These are phyloP conservation scores for Kuraishia hungarica DNA, from an alignment of 805 yeast genomes.

Conservation along the genomic window DNA sequence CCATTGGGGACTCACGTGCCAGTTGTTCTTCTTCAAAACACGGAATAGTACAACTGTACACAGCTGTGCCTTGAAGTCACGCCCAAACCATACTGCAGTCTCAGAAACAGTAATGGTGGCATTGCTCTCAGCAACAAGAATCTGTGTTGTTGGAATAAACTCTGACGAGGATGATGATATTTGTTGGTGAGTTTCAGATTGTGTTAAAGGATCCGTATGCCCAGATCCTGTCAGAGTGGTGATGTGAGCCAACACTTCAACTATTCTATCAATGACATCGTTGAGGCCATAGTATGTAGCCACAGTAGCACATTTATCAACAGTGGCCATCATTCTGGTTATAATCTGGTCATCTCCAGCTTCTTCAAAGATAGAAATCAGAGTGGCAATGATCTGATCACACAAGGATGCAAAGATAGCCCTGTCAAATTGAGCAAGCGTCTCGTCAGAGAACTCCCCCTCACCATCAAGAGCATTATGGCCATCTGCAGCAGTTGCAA, in stretches of 20 bases:
- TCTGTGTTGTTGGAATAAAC: slow-evolving; percentile 34
- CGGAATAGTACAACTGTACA: slow-evolving; percentile 82
- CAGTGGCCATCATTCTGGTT: slow-evolving; percentile 76
- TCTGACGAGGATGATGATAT: slow-evolving; percentile 23
- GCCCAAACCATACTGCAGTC: slow-evolving; percentile 74
- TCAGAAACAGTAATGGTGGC: slow-evolving; percentile 70
- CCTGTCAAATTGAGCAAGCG: slow-evolving; percentile 53
- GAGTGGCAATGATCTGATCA: slow-evolving; percentile 57
- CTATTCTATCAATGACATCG: slow-evolving; percentile 53
- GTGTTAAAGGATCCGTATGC: slow-evolving; percentile 3
- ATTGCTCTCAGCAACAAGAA: slow-evolving; percentile 42
- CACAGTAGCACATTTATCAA: slow-evolving; percentile 77
- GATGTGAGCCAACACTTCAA: slow-evolving; percentile 58
- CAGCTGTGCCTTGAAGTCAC: slow-evolving; percentile 86
- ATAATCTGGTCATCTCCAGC: slow-evolving; percentile 89
- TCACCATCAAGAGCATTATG: not conserved
- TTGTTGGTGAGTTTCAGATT: slow-evolving; percentile 15
- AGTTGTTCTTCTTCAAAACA: slow-evolving; percentile 51
- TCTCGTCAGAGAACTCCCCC: slow-evolving; percentile 5
- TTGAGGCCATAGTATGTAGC: slow-evolving; percentile 56
- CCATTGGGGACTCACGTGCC: slow-evolving; percentile 49
- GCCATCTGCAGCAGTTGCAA: slow-evolving; percentile 1
- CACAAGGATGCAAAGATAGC: slow-evolving; percentile 60
- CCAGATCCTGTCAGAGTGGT: slow-evolving; percentile 51
- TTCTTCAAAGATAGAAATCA: slow-evolving; percentile 72